Conservation (phyloP, 2,329 filamentous ascomycete species). For the Botryosphaeria dothidea region DNA sequence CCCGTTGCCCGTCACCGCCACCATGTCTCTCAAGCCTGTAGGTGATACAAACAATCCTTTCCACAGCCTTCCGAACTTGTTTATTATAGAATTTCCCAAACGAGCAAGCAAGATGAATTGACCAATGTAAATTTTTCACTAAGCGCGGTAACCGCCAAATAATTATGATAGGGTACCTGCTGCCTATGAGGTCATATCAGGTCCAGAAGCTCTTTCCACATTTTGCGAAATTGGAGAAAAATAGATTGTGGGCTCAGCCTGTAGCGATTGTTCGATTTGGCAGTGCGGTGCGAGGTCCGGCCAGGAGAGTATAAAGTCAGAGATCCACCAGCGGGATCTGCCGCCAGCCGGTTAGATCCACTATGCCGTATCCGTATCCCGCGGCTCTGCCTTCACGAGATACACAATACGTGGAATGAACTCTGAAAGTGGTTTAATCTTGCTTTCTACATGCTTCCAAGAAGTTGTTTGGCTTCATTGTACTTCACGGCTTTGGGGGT, state of each 20-base stretch:
- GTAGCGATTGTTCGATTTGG: not conserved
- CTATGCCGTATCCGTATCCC: no score
- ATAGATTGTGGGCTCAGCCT: not conserved
- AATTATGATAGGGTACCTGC: not conserved
- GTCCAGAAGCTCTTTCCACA: not conserved
- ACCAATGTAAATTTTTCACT: not conserved
- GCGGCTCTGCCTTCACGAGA: not conserved
- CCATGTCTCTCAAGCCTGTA: not conserved
- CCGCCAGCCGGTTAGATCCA: not conserved
- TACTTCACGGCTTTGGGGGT: no score
- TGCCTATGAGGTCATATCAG: not conserved
- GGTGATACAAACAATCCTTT: not conserved
- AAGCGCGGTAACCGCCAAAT: slow-evolving; percentile 2
- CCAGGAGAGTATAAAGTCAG: not conserved
- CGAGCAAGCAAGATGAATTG: not conserved
- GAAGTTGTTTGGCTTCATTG: no score
- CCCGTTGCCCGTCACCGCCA: not conserved
- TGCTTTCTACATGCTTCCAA: no score
- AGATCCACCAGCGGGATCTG: not conserved
- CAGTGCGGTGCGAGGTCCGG: not conserved
- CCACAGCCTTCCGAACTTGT: not conserved
- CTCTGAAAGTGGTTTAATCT: no score
- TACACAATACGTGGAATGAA: no score
- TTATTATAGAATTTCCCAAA: not conserved
- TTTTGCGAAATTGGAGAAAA: not conserved